These are phyloP conservation scores for Gymnopilus dilepis DNA, from an alignment of 768 basidiomycete genomes.

Conservation along the genomic window DNA sequence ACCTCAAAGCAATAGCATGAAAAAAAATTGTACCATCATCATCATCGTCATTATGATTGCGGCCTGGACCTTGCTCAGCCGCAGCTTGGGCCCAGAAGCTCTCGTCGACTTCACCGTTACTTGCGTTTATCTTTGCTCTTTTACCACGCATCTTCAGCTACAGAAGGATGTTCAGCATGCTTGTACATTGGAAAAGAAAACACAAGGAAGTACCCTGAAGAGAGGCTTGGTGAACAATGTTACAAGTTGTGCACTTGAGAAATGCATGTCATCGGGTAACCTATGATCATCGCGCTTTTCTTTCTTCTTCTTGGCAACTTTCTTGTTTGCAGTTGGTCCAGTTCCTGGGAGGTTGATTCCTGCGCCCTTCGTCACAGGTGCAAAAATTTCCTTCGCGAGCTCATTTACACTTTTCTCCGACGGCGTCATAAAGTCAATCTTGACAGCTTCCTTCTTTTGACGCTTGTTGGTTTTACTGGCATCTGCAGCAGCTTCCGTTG, in stretches of 20 bases:
- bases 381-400: conserved; percentile 75
- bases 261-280: conserved; percentile 97
- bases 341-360: conserved; percentile 72
- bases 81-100: conserved; percentile 98
- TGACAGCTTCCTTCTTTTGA: conserved; percentile 81
- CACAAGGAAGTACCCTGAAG: conserved; percentile 85
- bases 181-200: conserved; percentile 1
- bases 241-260: conserved; percentile 87
- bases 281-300: conserved; percentile 78
- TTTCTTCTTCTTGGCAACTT: conserved; percentile 57
- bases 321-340: conserved; percentile 38
- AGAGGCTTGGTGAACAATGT: conserved; percentile 96
- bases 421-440: conserved; percentile 77
- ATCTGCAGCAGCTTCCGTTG: conserved; percentile 39
- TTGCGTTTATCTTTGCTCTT: conserved; percentile 57
- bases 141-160: conserved; percentile 92
- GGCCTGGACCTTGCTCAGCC: conserved; percentile 73
- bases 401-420: conserved; percentile 64
- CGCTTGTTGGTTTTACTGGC: conserved; percentile 56
- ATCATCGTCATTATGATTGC: conserved; percentile 48
- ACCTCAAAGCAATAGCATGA: not conserved
- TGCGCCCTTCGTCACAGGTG: conserved; percentile 71
- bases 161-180: conserved; percentile 16
- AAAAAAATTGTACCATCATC: conserved; percentile 61
- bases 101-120: conserved; percentile 92